Conservation (phyloP, 2,329 filamentous ascomycete species). For the Exophiala lecanii-corni region DNA sequence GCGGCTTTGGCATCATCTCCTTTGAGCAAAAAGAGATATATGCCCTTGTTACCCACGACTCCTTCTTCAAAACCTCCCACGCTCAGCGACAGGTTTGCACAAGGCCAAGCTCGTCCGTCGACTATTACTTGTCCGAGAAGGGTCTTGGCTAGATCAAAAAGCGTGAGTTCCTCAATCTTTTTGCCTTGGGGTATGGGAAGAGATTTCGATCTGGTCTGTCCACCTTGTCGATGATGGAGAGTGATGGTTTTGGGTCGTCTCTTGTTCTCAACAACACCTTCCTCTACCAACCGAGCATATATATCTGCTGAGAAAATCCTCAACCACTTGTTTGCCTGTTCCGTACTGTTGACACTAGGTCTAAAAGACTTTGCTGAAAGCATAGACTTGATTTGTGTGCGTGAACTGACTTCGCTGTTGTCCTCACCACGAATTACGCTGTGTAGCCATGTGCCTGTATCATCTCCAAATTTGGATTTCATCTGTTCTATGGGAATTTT, state of each 20-base stretch:
- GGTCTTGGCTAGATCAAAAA: constrained; percentile 72
- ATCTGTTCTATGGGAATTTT: constrained; percentile 68
- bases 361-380: constrained; percentile 92
- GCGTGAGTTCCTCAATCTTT: constrained; percentile 62
- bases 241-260: constrained; percentile 81
- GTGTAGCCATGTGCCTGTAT: constrained; percentile 82
- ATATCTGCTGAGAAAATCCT: constrained; percentile 90
- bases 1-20: constrained; percentile 50
- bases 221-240: constrained; percentile 71
- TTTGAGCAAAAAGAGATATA: constrained; percentile 76
- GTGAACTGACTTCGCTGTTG: constrained; percentile 77
- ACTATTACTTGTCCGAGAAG: constrained; percentile 72
- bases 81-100: constrained; percentile 80
- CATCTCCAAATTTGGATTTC: constrained; percentile 72
- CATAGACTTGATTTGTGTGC: constrained; percentile 96
- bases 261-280: constrained; percentile 82
- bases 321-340: constrained; percentile 80
- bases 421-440: constrained; percentile 82
- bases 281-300: constrained; percentile 80
- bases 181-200: constrained; percentile 72
- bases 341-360: constrained; percentile 70
- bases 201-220: constrained; percentile 70
- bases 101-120: constrained; percentile 82
- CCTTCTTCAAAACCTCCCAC: constrained; percentile 93
- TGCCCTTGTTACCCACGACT: constrained; percentile 75